Evolutionary conservation across 2,329 filamentous ascomycete genomes (phyloP).

Genomic region (Dryadomyces quercus-mongolicae): DNA sequence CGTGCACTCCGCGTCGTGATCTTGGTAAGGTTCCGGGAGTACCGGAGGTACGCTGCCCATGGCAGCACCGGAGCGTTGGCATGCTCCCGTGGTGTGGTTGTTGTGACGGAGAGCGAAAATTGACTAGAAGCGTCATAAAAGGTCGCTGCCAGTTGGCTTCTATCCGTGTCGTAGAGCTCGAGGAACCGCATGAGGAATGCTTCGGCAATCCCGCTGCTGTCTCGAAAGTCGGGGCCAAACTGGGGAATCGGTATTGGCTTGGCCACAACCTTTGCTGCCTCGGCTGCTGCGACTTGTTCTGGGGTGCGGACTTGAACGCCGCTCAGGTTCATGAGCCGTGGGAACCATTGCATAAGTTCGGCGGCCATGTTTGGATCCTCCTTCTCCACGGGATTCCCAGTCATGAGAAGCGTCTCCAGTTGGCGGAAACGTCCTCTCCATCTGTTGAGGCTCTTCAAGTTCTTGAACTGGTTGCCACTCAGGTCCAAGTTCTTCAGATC

Average conservation of each 20-base stretch:
- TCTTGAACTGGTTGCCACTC: conserved; percentile 67
- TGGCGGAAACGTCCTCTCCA: conserved; percentile 73
- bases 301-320: conserved; percentile 60
- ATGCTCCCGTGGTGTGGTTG: conserved; percentile 34
- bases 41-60: conserved; percentile 66
- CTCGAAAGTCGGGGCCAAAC: conserved; percentile 57
- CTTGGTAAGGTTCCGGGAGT: conserved; percentile 65
- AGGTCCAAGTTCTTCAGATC: conserved; percentile 82
- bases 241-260: conserved; percentile 41
- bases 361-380: conserved; percentile 47
- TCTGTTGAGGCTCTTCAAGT: conserved; percentile 52
- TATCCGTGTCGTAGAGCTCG: conserved; percentile 58
- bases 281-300: conserved; percentile 50
- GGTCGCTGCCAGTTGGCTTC: conserved; percentile 45
- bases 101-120: conserved; percentile 67
- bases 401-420: conserved; percentile 70
- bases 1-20: conserved; percentile 44
- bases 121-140: conserved; percentile 67
- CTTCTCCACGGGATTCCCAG: conserved; percentile 60
- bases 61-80: conserved; percentile 32
- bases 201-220: conserved; percentile 63
- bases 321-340: conserved; percentile 67
- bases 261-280: conserved; percentile 35
- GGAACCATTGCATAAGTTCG: conserved; percentile 72
- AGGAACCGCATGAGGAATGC: conserved; percentile 68